Base-by-base conservation (phyloP, 2,329 filamentous ascomycete species). In the Talaromyces sp. region DNA sequence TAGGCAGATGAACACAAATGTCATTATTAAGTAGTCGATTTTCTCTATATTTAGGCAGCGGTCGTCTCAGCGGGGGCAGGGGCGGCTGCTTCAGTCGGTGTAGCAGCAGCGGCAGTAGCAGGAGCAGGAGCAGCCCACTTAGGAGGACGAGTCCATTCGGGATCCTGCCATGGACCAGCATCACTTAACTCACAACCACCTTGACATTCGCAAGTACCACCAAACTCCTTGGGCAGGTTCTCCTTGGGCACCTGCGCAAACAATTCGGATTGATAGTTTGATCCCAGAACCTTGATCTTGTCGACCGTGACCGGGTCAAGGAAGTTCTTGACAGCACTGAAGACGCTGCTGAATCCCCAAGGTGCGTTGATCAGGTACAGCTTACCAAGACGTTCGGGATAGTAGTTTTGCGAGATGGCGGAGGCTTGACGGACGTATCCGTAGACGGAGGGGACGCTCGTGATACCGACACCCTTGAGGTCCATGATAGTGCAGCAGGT, bases 401-500 rank as follows among this genome's bases (percentile, higher is more conserved):
- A 99, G 87, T 98, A 96, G 86, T 98, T 97, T 82, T 98, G 95
- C 69, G 92, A 96, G 81, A 99, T 91, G 77, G 83, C 88, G 39
- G 92, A 95, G 54, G 92, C 93, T 76, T 90, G 87, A 73, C 87
- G 87, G 71, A 99, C 87, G 82, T 97, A 98, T 63, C 87, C 85
- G 83, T 96, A 97, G 65, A 97, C 94, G 67, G 90, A 90, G 68
- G 88, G 85, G 50, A 92, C 88, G 80, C 90, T 95, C 76, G 84
- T 85, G 72, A 98, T 82, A 66, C 92, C 92, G 27, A 99, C 93
- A 68, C 93, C 93, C 84, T 97, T 97, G 78, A 97, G 86, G 80
- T 99, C 95, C 90, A 98, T 95, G 81, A 99, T 93, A 69, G 91
- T 94, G 88, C 95, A 98, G 84, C 92, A 97, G 27, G 95, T 99